Evolutionary conservation across 2,329 filamentous ascomycete genomes (phyloP).

Genomic region (Penicillium hordei): DNA sequence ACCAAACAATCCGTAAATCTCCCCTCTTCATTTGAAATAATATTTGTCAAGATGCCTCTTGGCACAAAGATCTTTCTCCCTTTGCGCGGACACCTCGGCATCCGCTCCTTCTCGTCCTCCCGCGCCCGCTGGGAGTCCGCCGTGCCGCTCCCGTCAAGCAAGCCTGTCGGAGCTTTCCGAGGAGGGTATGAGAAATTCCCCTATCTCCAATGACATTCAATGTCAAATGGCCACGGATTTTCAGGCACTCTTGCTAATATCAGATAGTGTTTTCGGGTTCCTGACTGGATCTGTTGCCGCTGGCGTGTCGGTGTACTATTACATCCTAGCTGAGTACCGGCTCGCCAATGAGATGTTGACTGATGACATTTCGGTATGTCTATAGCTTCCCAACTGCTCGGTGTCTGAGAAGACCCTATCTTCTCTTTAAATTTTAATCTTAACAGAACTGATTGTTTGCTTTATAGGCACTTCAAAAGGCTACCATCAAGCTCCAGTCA

Average conservation of each 20-base stretch:
- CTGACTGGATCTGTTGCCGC: slow-evolving; percentile 78
- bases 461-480: slow-evolving; percentile 75
- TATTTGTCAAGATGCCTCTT: slow-evolving; percentile 15
- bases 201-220: background rate
- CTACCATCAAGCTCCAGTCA: slow-evolving; percentile 79
- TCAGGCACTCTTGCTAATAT: slow-evolving; percentile 5
- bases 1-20: slow-evolving; percentile 5
- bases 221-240: background rate
- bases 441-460: slow-evolving; percentile 1
- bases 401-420: background rate
- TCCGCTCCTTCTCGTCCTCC: slow-evolving; percentile 41
- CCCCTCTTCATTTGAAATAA: background rate
- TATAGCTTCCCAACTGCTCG: background rate
- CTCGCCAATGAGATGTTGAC: slow-evolving; percentile 88
- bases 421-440: background rate
- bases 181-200: slow-evolving; percentile 59
- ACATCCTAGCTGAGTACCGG: slow-evolving; percentile 90
- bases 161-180: slow-evolving; percentile 69
- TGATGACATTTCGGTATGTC: slow-evolving; percentile 91
- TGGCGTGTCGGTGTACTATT: slow-evolving; percentile 82
- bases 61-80: slow-evolving; percentile 22
- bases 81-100: slow-evolving; percentile 24
- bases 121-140: slow-evolving; percentile 36
- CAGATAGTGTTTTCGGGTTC: slow-evolving; percentile 79
- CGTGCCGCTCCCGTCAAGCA: slow-evolving; percentile 55